phyloP scores from a whole-genome alignment of 202 grass and related monocot genomes.

The Schoenoplectus tabernaemontani region DNA sequence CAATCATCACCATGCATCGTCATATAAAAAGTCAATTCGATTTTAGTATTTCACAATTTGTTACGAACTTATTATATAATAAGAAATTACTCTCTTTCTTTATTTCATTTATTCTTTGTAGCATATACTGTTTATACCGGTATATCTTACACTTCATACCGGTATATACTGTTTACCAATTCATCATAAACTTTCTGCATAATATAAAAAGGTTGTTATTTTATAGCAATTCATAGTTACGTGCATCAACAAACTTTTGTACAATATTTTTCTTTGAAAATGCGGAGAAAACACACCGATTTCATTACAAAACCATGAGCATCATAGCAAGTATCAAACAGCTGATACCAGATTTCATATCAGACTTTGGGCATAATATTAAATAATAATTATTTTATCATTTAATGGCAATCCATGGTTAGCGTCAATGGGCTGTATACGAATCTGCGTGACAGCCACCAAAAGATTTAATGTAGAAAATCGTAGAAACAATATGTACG shows the following conservation, averaged over 20 bases:
- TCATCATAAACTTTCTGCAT: neutral
- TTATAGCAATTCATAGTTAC: neutral
- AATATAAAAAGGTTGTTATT: neutral
- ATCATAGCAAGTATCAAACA: neutral
- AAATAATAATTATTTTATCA: neutral
- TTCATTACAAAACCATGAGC: neutral
- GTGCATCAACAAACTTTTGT: neutral
- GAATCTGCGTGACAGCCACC: neutral
- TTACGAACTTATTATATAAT: too few species aligned
- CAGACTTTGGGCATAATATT: neutral
- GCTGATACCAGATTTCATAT: neutral
- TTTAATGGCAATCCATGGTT: neutral
- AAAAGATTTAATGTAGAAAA: neutral
- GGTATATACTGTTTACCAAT: too few species aligned
- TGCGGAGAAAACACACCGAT: neutral
- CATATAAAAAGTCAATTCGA: too few species aligned
- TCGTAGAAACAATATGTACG: neutral
- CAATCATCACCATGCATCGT: too few species aligned
- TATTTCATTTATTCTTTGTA: too few species aligned
- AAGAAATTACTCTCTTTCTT: too few species aligned
- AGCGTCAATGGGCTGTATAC: neutral
- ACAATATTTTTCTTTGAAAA: neutral
- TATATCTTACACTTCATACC: too few species aligned
- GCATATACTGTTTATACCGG: too few species aligned
- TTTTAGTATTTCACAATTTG: too few species aligned